phyloP scores from a whole-genome alignment of 768 basidiomycete genomes.

The Coprinopsis sp. region DNA sequence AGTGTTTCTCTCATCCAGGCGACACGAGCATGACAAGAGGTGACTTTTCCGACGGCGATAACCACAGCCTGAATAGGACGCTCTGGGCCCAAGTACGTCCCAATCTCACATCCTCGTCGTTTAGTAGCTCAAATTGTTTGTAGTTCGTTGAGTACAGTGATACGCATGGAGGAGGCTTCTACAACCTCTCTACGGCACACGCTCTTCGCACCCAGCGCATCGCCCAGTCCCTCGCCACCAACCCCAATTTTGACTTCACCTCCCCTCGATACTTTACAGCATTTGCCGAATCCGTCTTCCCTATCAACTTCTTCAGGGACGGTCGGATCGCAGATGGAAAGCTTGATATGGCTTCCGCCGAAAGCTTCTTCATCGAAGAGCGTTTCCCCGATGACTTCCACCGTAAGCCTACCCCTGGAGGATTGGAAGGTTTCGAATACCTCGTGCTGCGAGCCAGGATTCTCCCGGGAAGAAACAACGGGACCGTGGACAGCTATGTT shows the following conservation, averaged over 20 bases:
- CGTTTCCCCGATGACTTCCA: constrained; percentile 16
- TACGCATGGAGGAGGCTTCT: constrained; percentile 18
- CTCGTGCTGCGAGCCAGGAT: constrained; percentile 8
- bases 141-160: constrained; percentile 17
- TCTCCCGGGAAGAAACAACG: constrained; percentile 12
- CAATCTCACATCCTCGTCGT: neutral
- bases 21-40: no score
- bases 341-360: constrained; percentile 12
- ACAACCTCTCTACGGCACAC: constrained; percentile 16
- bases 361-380: constrained; percentile 16
- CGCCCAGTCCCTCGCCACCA: constrained; percentile 18
- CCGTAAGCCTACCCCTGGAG: constrained; percentile 9
- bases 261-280: constrained; percentile 17
- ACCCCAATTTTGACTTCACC: constrained; percentile 16
- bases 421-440: neutral
- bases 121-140: neutral
- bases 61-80: constrained; percentile 19
- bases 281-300: constrained; percentile 17
- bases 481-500: constrained; percentile 13
- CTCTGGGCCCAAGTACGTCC: constrained; percentile 15
- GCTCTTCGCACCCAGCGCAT: constrained; percentile 16
- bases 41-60: constrained; percentile 18
- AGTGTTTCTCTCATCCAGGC: neutral
- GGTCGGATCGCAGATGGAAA: constrained; percentile 14
- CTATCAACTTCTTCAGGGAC: constrained; percentile 17